phyloP scores from a whole-genome alignment of 176 grass and related monocot species.

The Carex myosuroides region DNA sequence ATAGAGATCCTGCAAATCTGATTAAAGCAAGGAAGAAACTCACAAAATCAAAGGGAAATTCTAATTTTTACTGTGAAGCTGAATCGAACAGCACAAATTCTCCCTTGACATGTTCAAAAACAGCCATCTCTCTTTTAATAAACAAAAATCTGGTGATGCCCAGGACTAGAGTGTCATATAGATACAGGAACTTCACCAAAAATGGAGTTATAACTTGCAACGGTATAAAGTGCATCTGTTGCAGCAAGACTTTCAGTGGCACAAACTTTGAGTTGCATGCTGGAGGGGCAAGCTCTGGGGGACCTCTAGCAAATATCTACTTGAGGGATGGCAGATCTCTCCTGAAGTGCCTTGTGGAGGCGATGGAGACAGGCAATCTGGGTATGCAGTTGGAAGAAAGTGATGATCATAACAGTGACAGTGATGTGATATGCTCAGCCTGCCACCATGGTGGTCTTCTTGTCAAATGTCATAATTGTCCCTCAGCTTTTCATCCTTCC shows the following conservation, averaged over 20 bases:
- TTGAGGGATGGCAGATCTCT: conserved; percentile 71
- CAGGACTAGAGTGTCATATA: conserved; percentile 42
- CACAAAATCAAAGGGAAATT: not conserved
- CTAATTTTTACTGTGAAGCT: not conserved
- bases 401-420: conserved; percentile 35
- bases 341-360: conserved; percentile 48
- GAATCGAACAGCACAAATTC: not conserved
- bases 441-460: conserved; percentile 55
- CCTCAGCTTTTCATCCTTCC: conserved; percentile 54
- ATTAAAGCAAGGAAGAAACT: not conserved
- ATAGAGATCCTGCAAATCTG: not conserved
- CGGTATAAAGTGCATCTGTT: conserved; percentile 72
- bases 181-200: conserved; percentile 25
- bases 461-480: conserved; percentile 60
- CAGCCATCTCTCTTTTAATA: conserved; percentile 46
- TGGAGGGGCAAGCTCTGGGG: conserved; percentile 31
- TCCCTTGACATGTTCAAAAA: conserved; percentile 32
- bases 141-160: conserved; percentile 53
- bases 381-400: conserved; percentile 21
- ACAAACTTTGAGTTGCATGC: conserved; percentile 56
- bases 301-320: conserved; percentile 43
- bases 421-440: conserved; percentile 58
- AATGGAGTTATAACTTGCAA: conserved; percentile 43
- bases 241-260: conserved; percentile 41
- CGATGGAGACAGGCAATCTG: conserved; percentile 39